Percentiles rank a stretch among this genome's conserved stretches.
Conservation (phyloP, 2,329 filamentous ascomycete genomes). For the Epichloe elymi region DNA sequence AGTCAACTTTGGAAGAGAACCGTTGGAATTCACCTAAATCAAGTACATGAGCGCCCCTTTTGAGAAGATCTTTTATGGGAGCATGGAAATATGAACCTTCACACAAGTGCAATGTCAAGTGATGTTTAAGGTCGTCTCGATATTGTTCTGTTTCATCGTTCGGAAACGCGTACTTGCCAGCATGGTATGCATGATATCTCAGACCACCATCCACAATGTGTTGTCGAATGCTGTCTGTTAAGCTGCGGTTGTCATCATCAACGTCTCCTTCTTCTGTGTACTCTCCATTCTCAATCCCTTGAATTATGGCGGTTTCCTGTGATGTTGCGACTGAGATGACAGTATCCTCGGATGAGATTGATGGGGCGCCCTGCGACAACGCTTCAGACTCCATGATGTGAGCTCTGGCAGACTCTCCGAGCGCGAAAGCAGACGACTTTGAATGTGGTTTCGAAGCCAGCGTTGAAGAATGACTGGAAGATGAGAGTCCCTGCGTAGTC, state of each 20-base stretch:
- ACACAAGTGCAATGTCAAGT: conserved; percentile 25
- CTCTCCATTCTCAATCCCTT: conserved; percentile 21
- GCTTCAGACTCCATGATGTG: background rate
- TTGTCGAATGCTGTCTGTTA: conserved; percentile 29
- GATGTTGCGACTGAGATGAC: conserved; percentile 19
- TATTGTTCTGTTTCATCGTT: conserved; percentile 30
- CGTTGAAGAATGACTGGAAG: no score
- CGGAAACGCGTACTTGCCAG: conserved; percentile 29
- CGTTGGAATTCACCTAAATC: conserved; percentile 27
- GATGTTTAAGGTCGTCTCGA: conserved; percentile 28
- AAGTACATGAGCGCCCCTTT: conserved; percentile 28
- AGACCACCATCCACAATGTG: conserved; percentile 28
- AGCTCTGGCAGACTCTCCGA: background rate
- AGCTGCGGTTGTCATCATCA: conserved; percentile 24
- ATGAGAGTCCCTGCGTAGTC: background rate
- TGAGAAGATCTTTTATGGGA: conserved; percentile 26
- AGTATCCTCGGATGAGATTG: conserved; percentile 2
- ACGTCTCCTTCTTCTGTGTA: conserved; percentile 9
- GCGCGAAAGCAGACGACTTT: no score
- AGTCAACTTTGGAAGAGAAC: no score
- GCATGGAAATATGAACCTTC: conserved; percentile 29
- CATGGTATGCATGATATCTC: conserved; percentile 28
- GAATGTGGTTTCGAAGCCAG: no score
- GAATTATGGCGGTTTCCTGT: conserved; percentile 17
- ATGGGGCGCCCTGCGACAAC: background rate